Base-by-base conservation (phyloP, 2,329 filamentous ascomycete genomes). In the Colletotrichum incanum region DNA sequence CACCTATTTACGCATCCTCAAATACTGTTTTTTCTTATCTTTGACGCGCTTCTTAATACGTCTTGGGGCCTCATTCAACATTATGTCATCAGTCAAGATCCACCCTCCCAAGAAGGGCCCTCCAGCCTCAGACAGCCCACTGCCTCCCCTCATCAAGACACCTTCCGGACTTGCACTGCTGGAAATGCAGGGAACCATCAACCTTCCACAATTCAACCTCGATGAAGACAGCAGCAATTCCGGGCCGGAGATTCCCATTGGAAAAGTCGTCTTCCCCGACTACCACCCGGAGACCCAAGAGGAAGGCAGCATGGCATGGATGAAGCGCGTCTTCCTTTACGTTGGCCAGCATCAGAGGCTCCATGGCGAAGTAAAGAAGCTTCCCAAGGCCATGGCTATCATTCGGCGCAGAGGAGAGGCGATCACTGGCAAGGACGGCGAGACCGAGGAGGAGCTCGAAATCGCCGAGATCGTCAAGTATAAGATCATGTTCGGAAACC, bases 161-260 rank as follows among this genome's bases (percentile, higher is more conserved):
- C 96, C 96, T 0, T 92, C 93, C 0, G 96, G 96, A 62, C 89
- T 98, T 50, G 96, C 96, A 23, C 87, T 99, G 56, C 86, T 99
- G 69, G 96, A 98, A 84, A 90, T 99, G 18, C 96, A 99, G 85
- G 96, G 95, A 73, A 94, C 91, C 18, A 92, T 99, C 83, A 96
- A 97, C 81, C 86, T 95, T 1, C 92, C 94, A 9, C 74, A 83
- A 2, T 75, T 80, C 39, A 76, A 78, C 34, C 76, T 79, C n/a
- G 78, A 82, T 31, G 74, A 76, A 12, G 76, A 84, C 63, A 75
- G 80, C 34, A 62, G 26, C 37, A 72, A 72, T 26, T 70, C 49
- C 11, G 67, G 56, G 5, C 65, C 72, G 64, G 71, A 72, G 31
- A 89, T 90, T 1, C 82, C 86, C 34, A 86, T 97, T 74, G 95